Conservation (phyloP, 2,329 filamentous ascomycete species). For the Dothiorella sarmentorum region DNA sequence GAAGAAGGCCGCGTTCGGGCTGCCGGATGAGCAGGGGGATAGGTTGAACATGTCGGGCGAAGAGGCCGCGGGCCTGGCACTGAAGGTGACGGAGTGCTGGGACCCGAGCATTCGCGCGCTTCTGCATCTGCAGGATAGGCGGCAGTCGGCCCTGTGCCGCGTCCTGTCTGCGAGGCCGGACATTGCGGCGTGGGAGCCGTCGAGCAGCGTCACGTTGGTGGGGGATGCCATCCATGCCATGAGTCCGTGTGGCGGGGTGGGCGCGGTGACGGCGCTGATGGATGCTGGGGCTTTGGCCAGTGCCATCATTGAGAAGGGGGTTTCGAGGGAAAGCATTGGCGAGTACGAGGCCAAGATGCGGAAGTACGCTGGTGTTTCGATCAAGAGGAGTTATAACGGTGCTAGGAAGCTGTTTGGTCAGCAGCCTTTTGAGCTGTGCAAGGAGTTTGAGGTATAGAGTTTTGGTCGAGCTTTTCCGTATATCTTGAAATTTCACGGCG, state of each 20-base stretch:
- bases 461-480: too few species aligned
- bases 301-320: constrained; percentile 30
- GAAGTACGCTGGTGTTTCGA: too few species aligned
- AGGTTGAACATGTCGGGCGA: constrained; percentile 12
- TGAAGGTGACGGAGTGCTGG: constrained; percentile 23
- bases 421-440: not conserved
- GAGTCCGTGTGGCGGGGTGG: constrained; percentile 46
- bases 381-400: too few species aligned
- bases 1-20: constrained; percentile 19
- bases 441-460: not conserved
- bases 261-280: constrained; percentile 45
- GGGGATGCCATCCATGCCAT: constrained; percentile 47
- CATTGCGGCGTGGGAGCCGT: constrained; percentile 32
- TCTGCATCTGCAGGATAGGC: constrained; percentile 23
- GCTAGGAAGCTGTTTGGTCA: not conserved
- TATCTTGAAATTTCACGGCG: too few species aligned
- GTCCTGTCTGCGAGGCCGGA: constrained; percentile 33
- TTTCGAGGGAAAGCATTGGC: constrained; percentile 29
- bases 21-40: constrained; percentile 17
- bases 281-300: constrained; percentile 43
- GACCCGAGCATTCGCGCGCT: constrained; percentile 19
- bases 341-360: constrained; percentile 38
- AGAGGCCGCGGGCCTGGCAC: constrained; percentile 18
- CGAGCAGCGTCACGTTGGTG: constrained; percentile 39
- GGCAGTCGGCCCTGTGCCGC: constrained; percentile 32